These are phyloP conservation scores for Lecanicillium sp. DNA, from an alignment of 2,329 filamentous ascomycete species.

Conservation along the genomic window DNA sequence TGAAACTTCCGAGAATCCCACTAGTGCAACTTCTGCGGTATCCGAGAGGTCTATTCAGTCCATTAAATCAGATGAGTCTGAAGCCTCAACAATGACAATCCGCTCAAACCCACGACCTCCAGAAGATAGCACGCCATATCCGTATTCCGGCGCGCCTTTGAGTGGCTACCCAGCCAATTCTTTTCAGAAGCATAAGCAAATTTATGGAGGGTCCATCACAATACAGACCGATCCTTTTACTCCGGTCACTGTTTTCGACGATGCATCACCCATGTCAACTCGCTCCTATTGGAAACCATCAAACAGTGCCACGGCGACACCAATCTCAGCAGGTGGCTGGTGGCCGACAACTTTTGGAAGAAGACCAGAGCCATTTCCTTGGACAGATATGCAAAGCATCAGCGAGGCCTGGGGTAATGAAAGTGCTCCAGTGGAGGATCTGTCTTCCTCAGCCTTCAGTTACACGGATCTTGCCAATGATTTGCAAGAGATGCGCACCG, in stretches of 20 bases:
- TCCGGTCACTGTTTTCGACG: constrained; percentile 14
- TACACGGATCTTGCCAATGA: no score
- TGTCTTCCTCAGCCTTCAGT: no score
- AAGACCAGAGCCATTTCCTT: constrained; percentile 15
- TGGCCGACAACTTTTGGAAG: constrained; percentile 13
- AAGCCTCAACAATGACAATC: constrained; percentile 15
- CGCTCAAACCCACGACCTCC: constrained; percentile 19
- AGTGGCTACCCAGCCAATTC: constrained; percentile 14
- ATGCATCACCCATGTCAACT: constrained; percentile 11
- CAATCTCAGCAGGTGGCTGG: constrained; percentile 10
- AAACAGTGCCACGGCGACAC: constrained; percentile 11
- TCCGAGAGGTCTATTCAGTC: constrained; percentile 16
- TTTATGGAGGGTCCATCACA: constrained; percentile 8
- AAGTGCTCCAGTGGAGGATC: no score
- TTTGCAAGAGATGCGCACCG: no score
- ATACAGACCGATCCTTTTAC: constrained; percentile 9
- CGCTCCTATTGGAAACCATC: constrained; percentile 16
- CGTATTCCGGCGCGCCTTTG: constrained; percentile 13
- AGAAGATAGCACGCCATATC: constrained; percentile 23
- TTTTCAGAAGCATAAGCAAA: constrained; percentile 11
- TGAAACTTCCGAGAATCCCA: not conserved
- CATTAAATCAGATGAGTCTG: constrained; percentile 14
- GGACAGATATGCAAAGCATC: constrained; percentile 12
- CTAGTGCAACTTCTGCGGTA: constrained; percentile 8
- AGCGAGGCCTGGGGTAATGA: no score